Evolutionary conservation across 2,329 filamentous ascomycete genomes (phyloP), one percentile per base, ranked within the genome.

Genomic region (Botrytis aclada): DNA sequence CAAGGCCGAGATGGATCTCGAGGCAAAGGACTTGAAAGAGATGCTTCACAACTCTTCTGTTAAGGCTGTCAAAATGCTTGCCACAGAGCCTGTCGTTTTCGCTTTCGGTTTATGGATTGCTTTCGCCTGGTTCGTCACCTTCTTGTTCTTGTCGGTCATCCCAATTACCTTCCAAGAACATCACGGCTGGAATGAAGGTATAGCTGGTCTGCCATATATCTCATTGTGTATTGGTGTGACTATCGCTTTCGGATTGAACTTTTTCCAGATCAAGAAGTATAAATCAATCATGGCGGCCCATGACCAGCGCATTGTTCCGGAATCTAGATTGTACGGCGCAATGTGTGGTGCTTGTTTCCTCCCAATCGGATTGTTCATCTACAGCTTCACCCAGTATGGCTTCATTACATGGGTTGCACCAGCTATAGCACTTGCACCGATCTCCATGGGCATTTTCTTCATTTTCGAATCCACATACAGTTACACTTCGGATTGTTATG

Each of bases 91-190:
- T 0, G 90, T 93, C 29, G 91, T 94, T 32, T 93, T 94, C 81
- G 93, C 88, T 83, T 97, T 97, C 83, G 94, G 92, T 1, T 85
- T 97, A 1, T 97, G 94, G 94, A 91, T 94, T 1, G 88, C 93
- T 1, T 97, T 97, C 81, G 90, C 91, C 41, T 97, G 95, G 95
- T 93, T 92, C 0, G 88, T 97, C 0, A 87, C 97, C 0, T 97
- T 97, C 81, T 85, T 97, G 43, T 93, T 92, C 39, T 93, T 97
- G 76, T 89, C 89, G 22, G 91, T 93, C 1, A 88, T 97, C 16
- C 93, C 94, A 0, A 90, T 91, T 72, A 89, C 95, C 74, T 86
- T 87, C 71, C 91, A 95, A 78, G 92, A 95, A 74, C 80, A 93
- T 29, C 87, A 93, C 77, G 81, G 81, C 74, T 93, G 93, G 82